Percentiles rank a stretch among this genome's conserved stretches.
Conservation (phyloP, 192 early-diverging fungal genomes). For the Umbelopsis sp. region DNA sequence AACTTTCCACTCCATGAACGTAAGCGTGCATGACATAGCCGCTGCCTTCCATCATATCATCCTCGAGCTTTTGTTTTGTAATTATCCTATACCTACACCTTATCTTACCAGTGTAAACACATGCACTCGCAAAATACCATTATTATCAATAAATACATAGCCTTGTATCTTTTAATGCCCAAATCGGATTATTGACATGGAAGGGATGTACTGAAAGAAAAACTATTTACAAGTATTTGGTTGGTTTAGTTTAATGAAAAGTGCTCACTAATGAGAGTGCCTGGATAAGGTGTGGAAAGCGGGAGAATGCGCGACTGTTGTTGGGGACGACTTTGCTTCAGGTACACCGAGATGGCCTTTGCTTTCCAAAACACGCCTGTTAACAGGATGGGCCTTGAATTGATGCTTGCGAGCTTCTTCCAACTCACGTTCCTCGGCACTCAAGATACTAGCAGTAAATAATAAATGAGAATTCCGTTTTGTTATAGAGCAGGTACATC, state of each 20-base stretch:
- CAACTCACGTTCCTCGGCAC: slow-evolving; percentile 22
- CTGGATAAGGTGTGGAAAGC: background rate
- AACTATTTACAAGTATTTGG: background rate
- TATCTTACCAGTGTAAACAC: background rate
- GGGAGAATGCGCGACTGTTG: background rate
- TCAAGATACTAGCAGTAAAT: background rate
- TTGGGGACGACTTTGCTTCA: background rate
- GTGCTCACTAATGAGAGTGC: background rate
- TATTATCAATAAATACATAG: slow-evolving; percentile 8
- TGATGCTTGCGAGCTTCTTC: slow-evolving; percentile 4
- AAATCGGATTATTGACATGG: background rate
- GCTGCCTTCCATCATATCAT: background rate
- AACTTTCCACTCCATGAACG: background rate
- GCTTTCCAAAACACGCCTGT: slow-evolving; percentile 6
- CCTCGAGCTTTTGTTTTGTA: background rate
- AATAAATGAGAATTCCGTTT: background rate
- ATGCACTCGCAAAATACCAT: background rate
- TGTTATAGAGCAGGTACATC: background rate
- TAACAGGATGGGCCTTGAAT: slow-evolving; percentile 15
- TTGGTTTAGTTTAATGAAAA: no score
- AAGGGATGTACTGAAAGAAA: background rate
- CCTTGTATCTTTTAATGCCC: background rate
- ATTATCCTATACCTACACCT: slow-evolving; percentile 13
- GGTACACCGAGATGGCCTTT: background rate
- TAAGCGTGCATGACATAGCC: background rate